phyloP scores from a whole-genome alignment of 306 rosid species.

The Vicia faba region DNA sequence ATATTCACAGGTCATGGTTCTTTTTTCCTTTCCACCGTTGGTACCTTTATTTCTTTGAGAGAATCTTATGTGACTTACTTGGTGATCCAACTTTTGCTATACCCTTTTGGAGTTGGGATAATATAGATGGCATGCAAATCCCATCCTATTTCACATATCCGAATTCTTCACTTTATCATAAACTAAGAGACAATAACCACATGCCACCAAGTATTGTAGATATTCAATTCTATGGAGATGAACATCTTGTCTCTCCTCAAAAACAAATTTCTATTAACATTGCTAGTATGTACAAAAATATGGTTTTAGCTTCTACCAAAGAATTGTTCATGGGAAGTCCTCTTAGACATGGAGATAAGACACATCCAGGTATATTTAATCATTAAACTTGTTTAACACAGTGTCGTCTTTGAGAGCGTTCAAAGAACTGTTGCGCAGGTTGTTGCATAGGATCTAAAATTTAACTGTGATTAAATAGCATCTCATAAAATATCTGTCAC shows the following conservation, averaged over 20 bases:
- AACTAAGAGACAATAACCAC: conserved; percentile 44
- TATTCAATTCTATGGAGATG: conserved; percentile 21
- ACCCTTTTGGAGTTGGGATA: conserved; percentile 78
- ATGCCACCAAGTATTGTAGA: conserved; percentile 48
- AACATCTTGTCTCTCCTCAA: not conserved
- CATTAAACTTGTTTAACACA: not conserved
- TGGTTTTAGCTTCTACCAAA: conserved; percentile 48
- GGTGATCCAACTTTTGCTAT: conserved; percentile 52
- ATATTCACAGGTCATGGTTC: conserved; percentile 58
- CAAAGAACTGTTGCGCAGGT: no score
- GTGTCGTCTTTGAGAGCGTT: no score
- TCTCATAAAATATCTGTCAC: no score
- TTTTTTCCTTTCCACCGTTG: conserved; percentile 74
- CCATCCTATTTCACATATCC: conserved; percentile 45
- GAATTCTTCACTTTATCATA: conserved; percentile 52
- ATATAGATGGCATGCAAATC: conserved; percentile 54
- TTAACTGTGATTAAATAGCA: no score
- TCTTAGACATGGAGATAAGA: conserved; percentile 57
- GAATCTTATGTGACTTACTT: conserved; percentile 55
- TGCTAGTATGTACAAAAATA: conserved; percentile 55
- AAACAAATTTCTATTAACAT: conserved; percentile 29
- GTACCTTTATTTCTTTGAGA: conserved; percentile 66
- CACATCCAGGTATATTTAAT: conserved; percentile 38
- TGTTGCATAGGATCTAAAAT: no score
- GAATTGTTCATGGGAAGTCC: conserved; percentile 59